Evolutionary conservation across 1,139 yeast genomes (phyloP), one percentile per base, ranked within the genome.

Genomic region (Nakaseomyces glabratus): DNA sequence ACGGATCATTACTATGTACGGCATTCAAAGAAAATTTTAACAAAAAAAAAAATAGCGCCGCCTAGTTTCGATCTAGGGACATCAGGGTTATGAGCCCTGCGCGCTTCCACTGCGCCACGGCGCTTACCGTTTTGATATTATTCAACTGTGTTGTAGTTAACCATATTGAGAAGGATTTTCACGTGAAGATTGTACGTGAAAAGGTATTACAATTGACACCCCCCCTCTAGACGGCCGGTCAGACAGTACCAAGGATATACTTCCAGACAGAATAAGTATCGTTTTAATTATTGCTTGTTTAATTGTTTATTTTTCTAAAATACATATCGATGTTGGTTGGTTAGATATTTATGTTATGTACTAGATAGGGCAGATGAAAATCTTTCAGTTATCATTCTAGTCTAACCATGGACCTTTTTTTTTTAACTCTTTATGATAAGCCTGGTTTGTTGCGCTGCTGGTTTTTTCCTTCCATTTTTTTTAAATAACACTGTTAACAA

Each of bases 21-120:
- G 10, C 10, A 10, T 19, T n/a, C 15, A 9, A 11, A 28, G 18
- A 28, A 26, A 16, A 5, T 11, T 15, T 16, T 7, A 22, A 32
- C 40, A 29, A 35, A 34, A 44, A 45, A 41, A 44, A 49, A 41
- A 48, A 40, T 82, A 84, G 95, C 95, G 93, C 82, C 82, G 90
- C 93, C 78, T 71, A 88, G 95, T 85, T 82, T 85, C 95, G 95
- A 85, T 85, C 95, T 93, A 71, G 77, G 93, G 95, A 82, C 95
- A 80, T 84, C 94, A 82, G 95, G 95, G 95, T 85, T 85, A 85
- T 84, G 93, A 81, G 93, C 93, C 93, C 93, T 80, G 93, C 93
- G 93, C 94, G 94, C 94, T 82, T 81, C 94, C 95, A 76, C 94
- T 82, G 94, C 94, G 94, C 93, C 93, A 82, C 86, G 75, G 76